Conservation (phyloP, 495 filamentous ascomycete genomes). For the Daldinia vernicosa region DNA sequence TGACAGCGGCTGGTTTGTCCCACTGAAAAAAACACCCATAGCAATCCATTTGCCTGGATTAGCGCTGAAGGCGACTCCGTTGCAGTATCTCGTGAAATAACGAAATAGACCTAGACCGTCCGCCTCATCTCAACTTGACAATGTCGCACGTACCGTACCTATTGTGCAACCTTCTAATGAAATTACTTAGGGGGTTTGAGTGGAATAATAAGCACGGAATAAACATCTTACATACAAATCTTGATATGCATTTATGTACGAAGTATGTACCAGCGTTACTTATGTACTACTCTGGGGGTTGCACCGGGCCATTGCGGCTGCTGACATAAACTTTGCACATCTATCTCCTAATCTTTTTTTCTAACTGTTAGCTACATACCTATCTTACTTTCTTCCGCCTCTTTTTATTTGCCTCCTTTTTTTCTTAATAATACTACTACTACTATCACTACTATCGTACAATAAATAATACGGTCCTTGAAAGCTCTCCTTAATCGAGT, state of each 20-base stretch:
- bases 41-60: background rate
- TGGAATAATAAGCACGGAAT: background rate
- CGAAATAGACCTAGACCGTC: constrained; percentile 7
- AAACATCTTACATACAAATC: background rate
- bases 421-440: background rate
- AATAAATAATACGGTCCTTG: background rate
- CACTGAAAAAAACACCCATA: constrained; percentile 3
- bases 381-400: background rate
- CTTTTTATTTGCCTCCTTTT: background rate
- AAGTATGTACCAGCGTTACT: background rate
- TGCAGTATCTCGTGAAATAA: background rate
- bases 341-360: background rate
- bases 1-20: background rate
- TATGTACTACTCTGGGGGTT: background rate
- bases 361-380: background rate
- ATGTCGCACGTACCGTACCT: background rate
- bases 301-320: background rate
- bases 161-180: background rate
- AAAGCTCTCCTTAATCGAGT: background rate
- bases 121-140: constrained; percentile 5
- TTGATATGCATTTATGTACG: background rate
- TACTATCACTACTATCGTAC: background rate
- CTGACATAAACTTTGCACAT: constrained; percentile 3
- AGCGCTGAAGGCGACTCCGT: constrained; percentile 6
- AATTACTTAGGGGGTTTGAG: background rate